Conservation (phyloP, 108 stramenopile genomes). For the Cyclotella cryptica region DNA sequence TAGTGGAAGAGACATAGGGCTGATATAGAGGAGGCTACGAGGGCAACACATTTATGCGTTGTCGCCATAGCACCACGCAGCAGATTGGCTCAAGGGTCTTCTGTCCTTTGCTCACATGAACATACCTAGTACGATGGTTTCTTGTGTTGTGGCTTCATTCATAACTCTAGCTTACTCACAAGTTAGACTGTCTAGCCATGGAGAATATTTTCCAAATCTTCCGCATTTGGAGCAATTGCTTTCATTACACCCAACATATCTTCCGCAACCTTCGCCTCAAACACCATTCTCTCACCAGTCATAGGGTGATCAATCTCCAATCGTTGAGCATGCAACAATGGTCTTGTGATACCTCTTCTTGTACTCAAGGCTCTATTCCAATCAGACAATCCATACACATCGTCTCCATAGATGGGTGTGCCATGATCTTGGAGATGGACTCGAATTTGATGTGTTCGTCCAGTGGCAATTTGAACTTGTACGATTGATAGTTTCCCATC, state of each 20-base stretch:
- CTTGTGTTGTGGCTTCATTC: too few relatives aligned
- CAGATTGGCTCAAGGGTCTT: too few relatives aligned
- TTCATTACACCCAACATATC: constrained; percentile 82
- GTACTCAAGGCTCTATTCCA: constrained; percentile 86
- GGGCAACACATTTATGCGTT: too few relatives aligned
- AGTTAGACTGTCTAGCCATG: too few relatives aligned
- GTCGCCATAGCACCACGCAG: too few relatives aligned
- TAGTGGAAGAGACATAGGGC: too few relatives aligned
- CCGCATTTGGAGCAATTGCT: constrained; percentile 67
- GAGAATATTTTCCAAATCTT: background rate
- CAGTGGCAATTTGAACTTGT: constrained; percentile 92
- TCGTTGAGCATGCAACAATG: constrained; percentile 90
- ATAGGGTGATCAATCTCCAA: constrained; percentile 90
- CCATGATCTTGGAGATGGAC: constrained; percentile 94
- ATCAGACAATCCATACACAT: constrained; percentile 91
- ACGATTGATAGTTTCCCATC: constrained; percentile 92
- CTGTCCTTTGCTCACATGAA: too few relatives aligned
- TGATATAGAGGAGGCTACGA: too few relatives aligned
- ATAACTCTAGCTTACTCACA: too few relatives aligned
- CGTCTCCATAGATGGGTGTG: constrained; percentile 96
- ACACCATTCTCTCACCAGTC: constrained; percentile 81
- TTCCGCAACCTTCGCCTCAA: constrained; percentile 84
- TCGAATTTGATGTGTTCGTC: constrained; percentile 95
- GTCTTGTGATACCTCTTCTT: constrained; percentile 80
- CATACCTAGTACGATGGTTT: too few relatives aligned